Evolutionary conservation across 805 yeast genomes (phyloP).

Genomic region (Kregervanrija delftensis): DNA sequence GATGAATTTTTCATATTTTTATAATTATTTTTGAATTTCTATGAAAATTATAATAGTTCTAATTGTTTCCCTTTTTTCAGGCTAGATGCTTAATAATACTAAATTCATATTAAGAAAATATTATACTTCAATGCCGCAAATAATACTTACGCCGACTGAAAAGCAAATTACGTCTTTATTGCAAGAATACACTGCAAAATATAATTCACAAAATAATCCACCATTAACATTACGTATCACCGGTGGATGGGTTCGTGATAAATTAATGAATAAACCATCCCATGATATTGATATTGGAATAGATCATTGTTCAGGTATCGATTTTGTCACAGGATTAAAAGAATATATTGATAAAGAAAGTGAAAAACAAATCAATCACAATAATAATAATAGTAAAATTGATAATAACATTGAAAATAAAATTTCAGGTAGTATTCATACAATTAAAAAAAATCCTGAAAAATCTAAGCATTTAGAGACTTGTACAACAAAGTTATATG

Average conservation of each 20-base stretch:
- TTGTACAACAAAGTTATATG: constrained; percentile 82
- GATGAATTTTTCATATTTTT: background rate
- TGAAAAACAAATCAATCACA: constrained; percentile 8
- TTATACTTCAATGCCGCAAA: background rate
- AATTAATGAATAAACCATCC: constrained; percentile 69
- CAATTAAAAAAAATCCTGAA: constrained; percentile 87
- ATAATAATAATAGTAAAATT: background rate
- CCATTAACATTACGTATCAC: constrained; percentile 60
- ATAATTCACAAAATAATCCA: constrained; percentile 11
- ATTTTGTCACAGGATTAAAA: constrained; percentile 65
- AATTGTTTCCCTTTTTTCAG: no score
- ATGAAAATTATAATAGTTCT: no score
- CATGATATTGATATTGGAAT: constrained; percentile 92
- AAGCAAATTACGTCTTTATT: constrained; percentile 18
- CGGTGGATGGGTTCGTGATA: constrained; percentile 99
- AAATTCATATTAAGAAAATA: no score
- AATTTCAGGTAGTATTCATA: constrained; percentile 46
- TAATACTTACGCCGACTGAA: constrained; percentile 19
- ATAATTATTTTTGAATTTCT: background rate
- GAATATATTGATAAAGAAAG: constrained; percentile 34
- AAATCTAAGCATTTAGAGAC: constrained; percentile 96
- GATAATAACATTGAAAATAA: constrained; percentile 2
- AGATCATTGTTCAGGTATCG: constrained; percentile 76
- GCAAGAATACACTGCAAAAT: constrained; percentile 20
- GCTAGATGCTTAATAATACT: no score